Evolutionary conservation across 2,329 filamentous ascomycete species (phyloP).

Genomic region (Colletotrichum gigasporum): DNA sequence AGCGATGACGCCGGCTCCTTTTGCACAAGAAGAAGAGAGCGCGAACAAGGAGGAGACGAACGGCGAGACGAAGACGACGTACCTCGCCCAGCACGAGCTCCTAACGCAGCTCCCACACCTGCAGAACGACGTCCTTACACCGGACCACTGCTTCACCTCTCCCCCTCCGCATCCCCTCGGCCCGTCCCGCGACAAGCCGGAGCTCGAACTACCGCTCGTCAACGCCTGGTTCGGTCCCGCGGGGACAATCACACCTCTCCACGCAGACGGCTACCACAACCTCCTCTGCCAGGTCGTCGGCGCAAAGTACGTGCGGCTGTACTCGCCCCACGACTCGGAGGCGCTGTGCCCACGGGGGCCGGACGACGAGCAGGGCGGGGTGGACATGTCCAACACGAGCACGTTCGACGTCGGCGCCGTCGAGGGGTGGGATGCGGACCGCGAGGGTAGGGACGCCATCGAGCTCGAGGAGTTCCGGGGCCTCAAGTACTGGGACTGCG

Average conservation of each 20-base stretch:
- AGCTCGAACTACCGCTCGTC: slow-evolving; percentile 45
- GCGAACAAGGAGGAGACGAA: neutral
- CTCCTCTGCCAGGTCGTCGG: slow-evolving; percentile 90
- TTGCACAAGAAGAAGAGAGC: too few relatives aligned
- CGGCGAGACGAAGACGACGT: slow-evolving; percentile 48
- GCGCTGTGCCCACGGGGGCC: slow-evolving; percentile 69
- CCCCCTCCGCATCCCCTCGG: slow-evolving; percentile 66
- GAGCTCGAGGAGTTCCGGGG: slow-evolving; percentile 60
- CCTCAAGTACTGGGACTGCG: slow-evolving; percentile 77
- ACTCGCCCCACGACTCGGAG: slow-evolving; percentile 71
- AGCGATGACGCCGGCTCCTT: neutral
- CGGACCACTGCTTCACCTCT: slow-evolving; percentile 83
- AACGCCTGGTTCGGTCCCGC: slow-evolving; percentile 95
- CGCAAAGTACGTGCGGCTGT: slow-evolving; percentile 90
- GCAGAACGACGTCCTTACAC: slow-evolving; percentile 78
- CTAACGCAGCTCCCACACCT: slow-evolving; percentile 83
- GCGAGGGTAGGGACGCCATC: slow-evolving; percentile 42
- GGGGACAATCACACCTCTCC: slow-evolving; percentile 89
- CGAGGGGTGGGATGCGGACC: slow-evolving; percentile 65
- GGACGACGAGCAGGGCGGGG: slow-evolving; percentile 78
- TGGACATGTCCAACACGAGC: slow-evolving; percentile 95
- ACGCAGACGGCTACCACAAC: slow-evolving; percentile 95
- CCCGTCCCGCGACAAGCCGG: slow-evolving; percentile 9
- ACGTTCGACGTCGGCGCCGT: slow-evolving; percentile 77
- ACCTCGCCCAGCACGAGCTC: slow-evolving; percentile 92